These are phyloP conservation scores for Camillea tinctor DNA, from an alignment of 2,329 filamentous ascomycete genomes.

Conservation along the genomic window DNA sequence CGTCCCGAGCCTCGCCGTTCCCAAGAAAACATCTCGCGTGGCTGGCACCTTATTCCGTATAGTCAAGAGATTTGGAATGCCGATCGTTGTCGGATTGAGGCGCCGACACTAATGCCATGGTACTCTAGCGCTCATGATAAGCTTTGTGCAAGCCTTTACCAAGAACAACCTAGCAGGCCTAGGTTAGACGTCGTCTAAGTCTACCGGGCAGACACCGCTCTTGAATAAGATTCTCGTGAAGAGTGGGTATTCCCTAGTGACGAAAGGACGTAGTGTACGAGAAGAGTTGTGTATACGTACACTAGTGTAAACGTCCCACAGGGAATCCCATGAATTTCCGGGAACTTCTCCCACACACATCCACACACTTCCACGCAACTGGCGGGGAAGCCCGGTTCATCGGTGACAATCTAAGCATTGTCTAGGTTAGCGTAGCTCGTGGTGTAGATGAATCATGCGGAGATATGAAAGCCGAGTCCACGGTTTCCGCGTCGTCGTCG, in stretches of 20 bases:
- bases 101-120: background rate
- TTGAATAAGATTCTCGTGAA: background rate
- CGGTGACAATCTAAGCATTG: background rate
- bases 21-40: too few relatives aligned
- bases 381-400: background rate
- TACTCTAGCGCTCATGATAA: background rate
- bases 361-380: background rate
- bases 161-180: background rate
- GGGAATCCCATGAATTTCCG: too few relatives aligned
- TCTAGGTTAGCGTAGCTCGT: background rate
- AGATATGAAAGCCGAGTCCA: background rate
- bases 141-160: background rate
- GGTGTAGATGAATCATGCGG: background rate
- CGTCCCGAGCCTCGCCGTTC: background rate
- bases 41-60: background rate
- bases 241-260: background rate
- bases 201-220: background rate
- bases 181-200: background rate
- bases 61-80: background rate
- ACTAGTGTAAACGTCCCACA: background rate
- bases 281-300: too few relatives aligned
- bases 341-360: background rate
- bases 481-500: background rate
- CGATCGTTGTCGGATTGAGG: background rate
- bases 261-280: background rate